Conservation (phyloP, 2,329 filamentous ascomycete genomes). For the Pseudofabraea citricarpa region DNA sequence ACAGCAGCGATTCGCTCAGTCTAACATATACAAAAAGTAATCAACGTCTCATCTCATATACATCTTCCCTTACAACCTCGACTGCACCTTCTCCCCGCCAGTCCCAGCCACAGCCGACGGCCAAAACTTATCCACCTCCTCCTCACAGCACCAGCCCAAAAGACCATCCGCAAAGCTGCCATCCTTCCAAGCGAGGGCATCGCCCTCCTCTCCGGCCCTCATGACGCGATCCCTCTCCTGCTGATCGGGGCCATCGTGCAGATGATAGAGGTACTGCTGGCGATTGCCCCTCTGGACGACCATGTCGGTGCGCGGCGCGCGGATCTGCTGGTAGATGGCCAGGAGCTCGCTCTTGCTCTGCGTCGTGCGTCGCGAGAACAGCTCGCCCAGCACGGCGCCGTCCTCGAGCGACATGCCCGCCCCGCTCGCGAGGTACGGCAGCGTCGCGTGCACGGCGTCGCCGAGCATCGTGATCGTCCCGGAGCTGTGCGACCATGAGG, state of each 20-base stretch:
- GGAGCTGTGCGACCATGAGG: constrained; percentile 51
- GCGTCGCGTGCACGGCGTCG: constrained; percentile 59
- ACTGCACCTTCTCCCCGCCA: no score
- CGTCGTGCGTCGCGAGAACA: constrained; percentile 35
- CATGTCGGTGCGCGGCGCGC: constrained; percentile 52
- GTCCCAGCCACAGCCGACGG: not conserved
- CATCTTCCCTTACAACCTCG: no score
- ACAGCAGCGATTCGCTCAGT: no score
- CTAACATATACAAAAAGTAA: no score
- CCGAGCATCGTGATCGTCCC: constrained; percentile 56
- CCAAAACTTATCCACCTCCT: constrained; percentile 23
- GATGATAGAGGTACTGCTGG: constrained; percentile 55
- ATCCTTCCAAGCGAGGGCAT: constrained; percentile 36
- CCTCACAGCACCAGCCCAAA: constrained; percentile 33
- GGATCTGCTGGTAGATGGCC: constrained; percentile 50
- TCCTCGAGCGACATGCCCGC: constrained; percentile 60
- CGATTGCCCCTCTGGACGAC: constrained; percentile 55
- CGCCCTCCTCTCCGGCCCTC: constrained; percentile 32
- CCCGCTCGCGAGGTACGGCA: constrained; percentile 54
- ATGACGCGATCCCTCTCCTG: constrained; percentile 46
- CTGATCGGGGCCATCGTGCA: constrained; percentile 52
- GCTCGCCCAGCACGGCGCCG: constrained; percentile 51
- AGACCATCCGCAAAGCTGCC: constrained; percentile 31
- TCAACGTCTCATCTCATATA: no score
- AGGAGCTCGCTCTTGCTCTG: constrained; percentile 32